These are phyloP conservation scores for Fusarium pininemorale DNA, from an alignment of 2,329 filamentous ascomycete genomes.

Conservation along the genomic window DNA sequence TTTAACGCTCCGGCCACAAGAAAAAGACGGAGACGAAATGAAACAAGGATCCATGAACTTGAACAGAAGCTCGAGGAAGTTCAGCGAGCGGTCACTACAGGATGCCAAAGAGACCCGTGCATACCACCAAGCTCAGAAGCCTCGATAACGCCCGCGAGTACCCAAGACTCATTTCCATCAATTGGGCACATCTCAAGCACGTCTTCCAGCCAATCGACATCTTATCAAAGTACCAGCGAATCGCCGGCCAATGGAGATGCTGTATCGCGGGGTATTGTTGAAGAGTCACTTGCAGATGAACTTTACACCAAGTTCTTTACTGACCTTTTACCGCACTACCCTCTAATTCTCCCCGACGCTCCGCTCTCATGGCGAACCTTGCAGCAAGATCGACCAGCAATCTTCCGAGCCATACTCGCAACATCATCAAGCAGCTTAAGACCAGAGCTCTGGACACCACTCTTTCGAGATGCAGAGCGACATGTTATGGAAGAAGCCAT, in stretches of 20 bases:
- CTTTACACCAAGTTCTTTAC: neutral
- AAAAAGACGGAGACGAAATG: neutral
- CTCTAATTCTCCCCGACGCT: neutral
- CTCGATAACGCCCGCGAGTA: too few species aligned
- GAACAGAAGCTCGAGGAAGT: neutral
- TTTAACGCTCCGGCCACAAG: neutral
- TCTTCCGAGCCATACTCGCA: neutral
- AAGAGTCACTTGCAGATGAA: neutral
- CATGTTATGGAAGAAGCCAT: neutral
- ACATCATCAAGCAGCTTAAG: neutral
- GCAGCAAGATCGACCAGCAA: neutral
- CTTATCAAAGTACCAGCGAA: neutral
- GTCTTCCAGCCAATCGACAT: too few species aligned
- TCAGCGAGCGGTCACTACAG: too few species aligned
- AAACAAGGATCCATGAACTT: neutral
- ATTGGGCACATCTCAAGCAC: too few species aligned
- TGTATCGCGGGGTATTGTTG: neutral
- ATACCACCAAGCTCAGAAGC: too few species aligned
- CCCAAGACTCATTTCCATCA: too few species aligned
- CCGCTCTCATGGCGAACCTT: neutral
- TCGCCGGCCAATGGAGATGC: rapidly evolving
- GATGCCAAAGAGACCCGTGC: too few species aligned
- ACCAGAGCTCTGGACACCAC: neutral
- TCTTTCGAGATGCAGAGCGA: neutral
- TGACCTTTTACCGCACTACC: neutral